Percentiles rank a stretch among this genome's conserved stretches.
These are phyloP conservation scores for Ophiocordyceps robertsii DNA, from an alignment of 2,329 filamentous ascomycete species.

Conservation along the genomic window DNA sequence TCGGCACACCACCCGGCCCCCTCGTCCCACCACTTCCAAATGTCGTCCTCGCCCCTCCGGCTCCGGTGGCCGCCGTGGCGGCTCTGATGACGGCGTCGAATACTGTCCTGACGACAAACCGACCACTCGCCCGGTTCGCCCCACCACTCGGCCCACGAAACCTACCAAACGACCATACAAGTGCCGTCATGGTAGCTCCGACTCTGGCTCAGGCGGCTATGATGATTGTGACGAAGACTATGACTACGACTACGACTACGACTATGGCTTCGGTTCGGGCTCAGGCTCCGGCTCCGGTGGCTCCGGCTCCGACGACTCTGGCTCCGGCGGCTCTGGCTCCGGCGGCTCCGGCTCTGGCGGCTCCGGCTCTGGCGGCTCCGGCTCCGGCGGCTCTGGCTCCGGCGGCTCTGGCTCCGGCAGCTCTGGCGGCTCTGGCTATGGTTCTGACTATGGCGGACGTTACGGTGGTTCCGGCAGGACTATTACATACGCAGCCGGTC, in stretches of 20 bases:
- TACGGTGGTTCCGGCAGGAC: background rate
- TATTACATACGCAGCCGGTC: no score
- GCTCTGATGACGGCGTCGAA: background rate
- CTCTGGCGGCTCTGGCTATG: background rate
- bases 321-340: background rate
- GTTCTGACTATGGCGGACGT: background rate
- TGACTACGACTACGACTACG: no score
- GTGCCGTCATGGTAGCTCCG: no score
- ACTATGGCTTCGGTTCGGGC: no score
- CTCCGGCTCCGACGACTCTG: no score
- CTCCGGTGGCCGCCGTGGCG: background rate
- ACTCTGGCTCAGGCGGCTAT: no score
- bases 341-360: background rate
- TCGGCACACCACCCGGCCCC: no score
- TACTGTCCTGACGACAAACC: background rate
- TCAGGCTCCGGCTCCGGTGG: no score
- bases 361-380: background rate
- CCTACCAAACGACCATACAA: no score
- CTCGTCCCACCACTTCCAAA: background rate
- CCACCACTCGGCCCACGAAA: no score
- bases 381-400: background rate
- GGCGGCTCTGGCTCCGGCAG: background rate
- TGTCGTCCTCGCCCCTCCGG: background rate
- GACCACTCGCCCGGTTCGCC: no score
- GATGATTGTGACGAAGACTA: no score